Conservation (phyloP, 345 rosid genomes). For the Euphorbia peplus region DNA sequence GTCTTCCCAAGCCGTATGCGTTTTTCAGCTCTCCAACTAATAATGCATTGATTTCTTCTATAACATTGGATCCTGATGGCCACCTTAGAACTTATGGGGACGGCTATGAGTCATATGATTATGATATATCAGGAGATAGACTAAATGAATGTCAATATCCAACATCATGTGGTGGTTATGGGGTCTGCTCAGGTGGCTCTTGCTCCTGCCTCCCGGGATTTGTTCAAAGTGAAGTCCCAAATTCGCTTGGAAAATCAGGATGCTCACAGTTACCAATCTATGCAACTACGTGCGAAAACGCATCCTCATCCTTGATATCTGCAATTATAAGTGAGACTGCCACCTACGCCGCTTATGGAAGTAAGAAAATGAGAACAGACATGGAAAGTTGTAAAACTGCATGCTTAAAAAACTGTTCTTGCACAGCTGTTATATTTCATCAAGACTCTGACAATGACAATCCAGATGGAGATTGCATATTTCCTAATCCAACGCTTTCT, state of each 20-base stretch:
- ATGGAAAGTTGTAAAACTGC: background rate
- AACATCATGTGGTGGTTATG: background rate
- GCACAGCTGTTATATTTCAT: slow-evolving; percentile 6
- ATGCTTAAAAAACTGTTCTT: background rate
- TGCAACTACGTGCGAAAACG: background rate
- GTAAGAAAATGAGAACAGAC: background rate
- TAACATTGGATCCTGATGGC: slow-evolving; percentile 11
- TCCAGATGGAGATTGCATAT: too few relatives aligned
- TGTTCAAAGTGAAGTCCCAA: background rate
- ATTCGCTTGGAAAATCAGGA: background rate
- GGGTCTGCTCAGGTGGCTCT: background rate
- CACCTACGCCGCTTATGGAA: background rate
- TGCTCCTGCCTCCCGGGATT: background rate
- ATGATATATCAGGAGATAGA: background rate
- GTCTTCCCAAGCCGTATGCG: too few relatives aligned
- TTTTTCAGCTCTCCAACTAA: background rate
- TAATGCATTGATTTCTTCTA: background rate
- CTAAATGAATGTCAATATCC: slow-evolving; percentile 1
- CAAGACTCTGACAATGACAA: too few relatives aligned
- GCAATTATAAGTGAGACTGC: background rate
- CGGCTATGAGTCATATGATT: background rate
- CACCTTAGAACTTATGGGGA: slow-evolving; percentile 4
- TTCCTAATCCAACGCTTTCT: too few relatives aligned
- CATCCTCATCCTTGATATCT: background rate
- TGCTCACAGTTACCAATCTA: background rate